Evolutionary conservation across 129 eudicot genomes (phyloP), one percentile per base, ranked within the genome.

Genomic region (Escallonia herrerae): DNA sequence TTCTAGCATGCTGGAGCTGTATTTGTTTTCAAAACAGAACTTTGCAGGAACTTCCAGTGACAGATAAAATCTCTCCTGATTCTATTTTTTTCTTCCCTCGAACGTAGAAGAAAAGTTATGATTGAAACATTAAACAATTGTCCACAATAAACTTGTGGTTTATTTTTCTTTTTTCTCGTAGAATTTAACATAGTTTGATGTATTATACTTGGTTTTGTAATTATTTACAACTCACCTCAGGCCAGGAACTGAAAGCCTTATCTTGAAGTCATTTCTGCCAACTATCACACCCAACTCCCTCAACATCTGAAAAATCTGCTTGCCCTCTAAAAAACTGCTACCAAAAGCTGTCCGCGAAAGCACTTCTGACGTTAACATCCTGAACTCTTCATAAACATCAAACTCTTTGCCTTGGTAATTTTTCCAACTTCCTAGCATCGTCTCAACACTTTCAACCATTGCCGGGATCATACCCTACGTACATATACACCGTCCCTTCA

Each of bases 261-360:
- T 47, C 33, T 68, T 68, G 51, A 4, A 33, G 3, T 8, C 39
- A 55, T 60, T 67, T 56, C 51, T 62, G 3, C 22, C 14, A 14
- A 61, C 22, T 2, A 68, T 5, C 6, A 22, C 15, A 6, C 70
- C 54, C 43, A 75, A 8, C 33, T 75, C 48, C 0, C 39, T 33
- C 8, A 75, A 53, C 74, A 47, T 68, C 0, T 68, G 74, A 11
- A 75, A 75, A 2, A 75, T 68, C 9, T 54, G 62, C 56, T 63
- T 40, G 8, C 80, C 80, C 63, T 75, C 74, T 5, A 62, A 7
- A 38, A 62, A 75, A 47, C 74, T 73, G 75, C 83, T 78, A 42
- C 83, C 83, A 58, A 78, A 78, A 43, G 83, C 79, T 37, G 83
- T 78, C 49, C 79, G 68, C 3, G 83, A 78, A 44, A 78, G 73